phyloP scores from a whole-genome alignment of 148 eudicot genomes.

The Rhododendron simsii region DNA sequence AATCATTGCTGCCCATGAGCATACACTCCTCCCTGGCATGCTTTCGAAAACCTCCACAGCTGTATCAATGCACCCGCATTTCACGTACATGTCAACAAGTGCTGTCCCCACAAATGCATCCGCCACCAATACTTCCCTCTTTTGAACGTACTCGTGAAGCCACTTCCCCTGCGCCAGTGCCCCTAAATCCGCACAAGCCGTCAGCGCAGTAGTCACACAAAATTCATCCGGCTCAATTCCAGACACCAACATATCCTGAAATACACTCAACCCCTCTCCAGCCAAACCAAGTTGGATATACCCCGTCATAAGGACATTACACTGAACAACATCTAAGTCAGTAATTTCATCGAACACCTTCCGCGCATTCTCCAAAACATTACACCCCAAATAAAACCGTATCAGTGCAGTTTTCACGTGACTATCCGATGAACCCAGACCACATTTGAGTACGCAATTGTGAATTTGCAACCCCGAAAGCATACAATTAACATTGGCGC shows the following conservation, averaged over 20 bases:
- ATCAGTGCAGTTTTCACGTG: neutral
- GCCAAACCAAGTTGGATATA: neutral
- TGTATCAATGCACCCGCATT: neutral
- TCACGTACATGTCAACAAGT: neutral
- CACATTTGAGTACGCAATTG: neutral
- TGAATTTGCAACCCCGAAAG: neutral
- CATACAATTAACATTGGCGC: neutral
- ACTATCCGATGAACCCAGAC: neutral
- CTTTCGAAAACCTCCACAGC: slow-evolving; percentile 1
- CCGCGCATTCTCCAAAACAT: neutral
- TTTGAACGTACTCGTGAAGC: neutral
- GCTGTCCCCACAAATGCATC: neutral
- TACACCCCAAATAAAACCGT: neutral
- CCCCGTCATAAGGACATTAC: neutral
- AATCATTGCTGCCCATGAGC: slow-evolving; percentile 2
- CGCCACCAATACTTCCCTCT: neutral
- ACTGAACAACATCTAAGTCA: neutral
- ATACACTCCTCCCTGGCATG: neutral
- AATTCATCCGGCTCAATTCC: neutral
- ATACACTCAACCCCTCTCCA: neutral
- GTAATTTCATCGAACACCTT: neutral
- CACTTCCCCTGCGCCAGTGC: neutral
- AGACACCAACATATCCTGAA: neutral
- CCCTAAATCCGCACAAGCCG: neutral
- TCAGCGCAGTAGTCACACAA: neutral